Percentiles rank a stretch among this genome's conserved stretches.
Conservation (phyloP, 2,329 filamentous ascomycete genomes). For the Colletotrichum camelliae region DNA sequence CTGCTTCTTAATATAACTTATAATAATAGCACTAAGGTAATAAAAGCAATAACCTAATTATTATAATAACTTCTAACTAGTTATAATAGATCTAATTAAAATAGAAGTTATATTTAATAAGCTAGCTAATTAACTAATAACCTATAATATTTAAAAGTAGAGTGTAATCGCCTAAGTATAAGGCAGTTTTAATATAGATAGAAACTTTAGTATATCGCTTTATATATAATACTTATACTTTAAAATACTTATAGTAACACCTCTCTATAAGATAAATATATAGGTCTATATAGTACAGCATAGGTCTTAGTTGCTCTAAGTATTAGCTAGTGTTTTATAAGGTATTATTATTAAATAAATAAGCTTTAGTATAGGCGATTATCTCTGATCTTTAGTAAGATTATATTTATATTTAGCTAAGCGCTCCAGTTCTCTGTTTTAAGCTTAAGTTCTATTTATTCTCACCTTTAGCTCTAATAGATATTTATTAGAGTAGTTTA, state of each 20-base stretch:
- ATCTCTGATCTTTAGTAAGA: not conserved
- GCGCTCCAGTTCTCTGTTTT: not conserved
- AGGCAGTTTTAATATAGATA: not conserved
- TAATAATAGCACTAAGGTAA: no score
- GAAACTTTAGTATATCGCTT: not conserved
- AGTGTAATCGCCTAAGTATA: not conserved
- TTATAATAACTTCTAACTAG: no score
- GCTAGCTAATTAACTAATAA: not conserved
- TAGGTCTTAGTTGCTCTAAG: not conserved
- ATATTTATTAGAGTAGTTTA: not conserved
- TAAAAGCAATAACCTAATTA: no score
- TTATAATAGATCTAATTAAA: no score
- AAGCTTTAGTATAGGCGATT: not conserved
- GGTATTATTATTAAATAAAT: not conserved
- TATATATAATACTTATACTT: no score
- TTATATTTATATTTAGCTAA: not conserved
- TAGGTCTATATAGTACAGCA: not conserved
- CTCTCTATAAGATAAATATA: not conserved
- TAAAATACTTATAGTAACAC: not conserved
- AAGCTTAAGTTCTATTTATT: not conserved
- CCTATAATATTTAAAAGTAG: not conserved
- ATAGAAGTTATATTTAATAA: not conserved
- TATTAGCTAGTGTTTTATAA: not conserved
- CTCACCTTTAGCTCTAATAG: not conserved
- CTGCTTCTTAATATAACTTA: no score